Evolutionary conservation across 768 basidiomycete species (phyloP).

Genomic region (Stropharia rugosoannulata): DNA sequence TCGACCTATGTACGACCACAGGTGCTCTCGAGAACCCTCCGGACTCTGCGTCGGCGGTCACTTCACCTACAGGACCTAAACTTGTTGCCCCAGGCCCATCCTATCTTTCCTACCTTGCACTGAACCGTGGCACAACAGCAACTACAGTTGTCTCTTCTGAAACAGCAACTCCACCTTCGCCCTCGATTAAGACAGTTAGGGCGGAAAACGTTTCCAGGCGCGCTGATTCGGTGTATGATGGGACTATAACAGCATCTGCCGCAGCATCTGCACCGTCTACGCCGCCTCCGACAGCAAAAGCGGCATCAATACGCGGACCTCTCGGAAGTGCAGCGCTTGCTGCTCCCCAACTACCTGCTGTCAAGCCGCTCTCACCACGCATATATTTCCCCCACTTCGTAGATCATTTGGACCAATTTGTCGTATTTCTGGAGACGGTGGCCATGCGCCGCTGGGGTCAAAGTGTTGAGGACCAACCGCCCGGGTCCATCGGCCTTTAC

Average conservation of each 20-base stretch:
- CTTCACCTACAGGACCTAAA: slow-evolving; percentile 7
- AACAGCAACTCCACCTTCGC: slow-evolving; percentile 38
- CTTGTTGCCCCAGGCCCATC: slow-evolving; percentile 43
- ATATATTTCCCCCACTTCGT: slow-evolving; percentile 94
- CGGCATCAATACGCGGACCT: slow-evolving; percentile 3
- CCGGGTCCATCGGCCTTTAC: slow-evolving; percentile 24
- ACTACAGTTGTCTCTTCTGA: slow-evolving; percentile 39
- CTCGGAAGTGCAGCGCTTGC: slow-evolving; percentile 17
- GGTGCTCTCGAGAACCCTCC: slow-evolving; percentile 41
- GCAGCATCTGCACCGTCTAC: slow-evolving; percentile 30
- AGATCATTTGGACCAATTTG: slow-evolving; percentile 81
- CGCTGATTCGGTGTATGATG: slow-evolving; percentile 35
- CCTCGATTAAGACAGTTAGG: slow-evolving; percentile 46
- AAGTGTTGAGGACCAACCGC: slow-evolving; percentile 42
- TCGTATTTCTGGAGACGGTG: slow-evolving; percentile 87
- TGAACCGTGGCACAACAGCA: slow-evolving; percentile 55
- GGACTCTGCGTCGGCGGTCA: slow-evolving; percentile 28
- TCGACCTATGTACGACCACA: slow-evolving; percentile 84
- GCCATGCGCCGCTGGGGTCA: slow-evolving; percentile 81
- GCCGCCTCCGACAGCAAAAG: neutral
- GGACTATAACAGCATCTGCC: slow-evolving; percentile 24
- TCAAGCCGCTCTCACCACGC: slow-evolving; percentile 72
- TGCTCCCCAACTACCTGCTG: slow-evolving; percentile 21
- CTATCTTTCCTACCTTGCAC: slow-evolving; percentile 78
- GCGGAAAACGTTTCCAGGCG: slow-evolving; percentile 34